A percentile compares a stretch with the other conserved stretches of the same genome.
Conservation (phyloP, 495 filamentous ascomycete species). For the Amphirosellinia nigrospora region DNA sequence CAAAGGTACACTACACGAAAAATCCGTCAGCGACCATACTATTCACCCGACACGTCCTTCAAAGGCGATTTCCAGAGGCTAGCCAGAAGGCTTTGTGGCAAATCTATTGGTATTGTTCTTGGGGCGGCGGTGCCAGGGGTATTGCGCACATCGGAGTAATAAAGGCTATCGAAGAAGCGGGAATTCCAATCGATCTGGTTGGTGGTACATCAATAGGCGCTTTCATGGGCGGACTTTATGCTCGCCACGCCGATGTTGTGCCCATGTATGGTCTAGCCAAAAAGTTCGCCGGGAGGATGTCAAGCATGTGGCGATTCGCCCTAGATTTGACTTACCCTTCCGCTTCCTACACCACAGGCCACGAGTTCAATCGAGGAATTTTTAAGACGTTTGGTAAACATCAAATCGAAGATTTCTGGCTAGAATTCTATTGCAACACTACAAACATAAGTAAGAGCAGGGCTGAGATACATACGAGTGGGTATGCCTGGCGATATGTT, state of each 20-base stretch:
- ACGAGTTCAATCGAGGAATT: conserved; percentile 98
- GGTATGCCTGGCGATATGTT: conserved; percentile 96
- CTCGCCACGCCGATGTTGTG: conserved; percentile 93
- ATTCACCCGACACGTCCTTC: conserved; percentile 88
- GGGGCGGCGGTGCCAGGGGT: conserved; percentile 93
- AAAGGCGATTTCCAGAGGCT: conserved; percentile 97
- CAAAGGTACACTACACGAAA: conserved; percentile 94
- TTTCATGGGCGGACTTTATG: conserved; percentile 94
- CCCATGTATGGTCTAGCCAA: conserved; percentile 96
- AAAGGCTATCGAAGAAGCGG: conserved; percentile 92
- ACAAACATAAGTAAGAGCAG: conserved; percentile 94
- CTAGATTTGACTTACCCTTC: conserved; percentile 95
- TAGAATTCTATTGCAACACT: conserved; percentile 98
- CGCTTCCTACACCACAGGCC: conserved; percentile 93
- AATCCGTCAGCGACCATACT: conserved; percentile 84
- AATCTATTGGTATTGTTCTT: conserved; percentile 91
- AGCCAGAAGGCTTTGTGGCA: conserved; percentile 88
- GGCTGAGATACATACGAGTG: conserved; percentile 88
- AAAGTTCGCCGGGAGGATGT: conserved; percentile 96
- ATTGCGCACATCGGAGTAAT: conserved; percentile 94
- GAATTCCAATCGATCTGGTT: conserved; percentile 94
- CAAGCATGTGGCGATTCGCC: conserved; percentile 95
- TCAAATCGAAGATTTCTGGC: conserved; percentile 99
- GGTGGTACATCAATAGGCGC: conserved; percentile 98
- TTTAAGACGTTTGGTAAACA: conserved; percentile 97